phyloP scores from a whole-genome alignment of 768 basidiomycete species.

The Russula dissimulans region DNA sequence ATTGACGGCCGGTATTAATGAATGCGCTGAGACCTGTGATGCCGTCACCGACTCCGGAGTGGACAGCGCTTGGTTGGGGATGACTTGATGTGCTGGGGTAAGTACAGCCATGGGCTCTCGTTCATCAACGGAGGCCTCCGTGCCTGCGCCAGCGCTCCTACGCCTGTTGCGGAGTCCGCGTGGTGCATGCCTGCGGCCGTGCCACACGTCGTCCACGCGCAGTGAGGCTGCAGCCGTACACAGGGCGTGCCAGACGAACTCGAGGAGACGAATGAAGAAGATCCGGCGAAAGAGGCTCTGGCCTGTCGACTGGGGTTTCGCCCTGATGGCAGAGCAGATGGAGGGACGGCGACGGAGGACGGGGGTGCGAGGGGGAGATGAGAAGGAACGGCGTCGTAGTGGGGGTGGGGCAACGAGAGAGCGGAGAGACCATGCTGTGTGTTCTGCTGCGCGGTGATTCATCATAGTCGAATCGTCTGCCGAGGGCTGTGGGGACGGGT shows the following conservation, averaged over 20 bases:
- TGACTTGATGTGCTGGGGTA: background rate
- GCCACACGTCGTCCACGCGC: constrained; percentile 19
- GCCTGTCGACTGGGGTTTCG: constrained; percentile 5
- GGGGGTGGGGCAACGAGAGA: constrained; percentile 19
- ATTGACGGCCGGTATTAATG: background rate
- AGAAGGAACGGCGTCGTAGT: constrained; percentile 15
- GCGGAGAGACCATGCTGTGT: constrained; percentile 17
- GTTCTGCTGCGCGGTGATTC: background rate
- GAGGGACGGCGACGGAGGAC: constrained; percentile 4
- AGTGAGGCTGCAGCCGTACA: constrained; percentile 51
- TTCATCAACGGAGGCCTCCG: background rate
- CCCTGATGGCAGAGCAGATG: constrained; percentile 11
- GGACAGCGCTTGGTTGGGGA: background rate
- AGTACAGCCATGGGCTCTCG: background rate
- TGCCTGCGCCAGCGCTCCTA: background rate
- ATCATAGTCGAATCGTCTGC: background rate
- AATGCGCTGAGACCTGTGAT: background rate
- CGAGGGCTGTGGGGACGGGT: constrained; percentile 18
- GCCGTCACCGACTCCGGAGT: background rate
- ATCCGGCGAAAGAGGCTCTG: constrained; percentile 36
- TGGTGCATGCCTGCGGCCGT: constrained; percentile 4
- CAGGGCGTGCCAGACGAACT: constrained; percentile 60
- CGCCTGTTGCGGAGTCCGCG: background rate
- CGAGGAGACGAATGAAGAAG: constrained; percentile 62
- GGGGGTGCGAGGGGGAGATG: constrained; percentile 16